These are phyloP conservation scores for Gaultheria prostrata DNA, from an alignment of 148 eudicot species.

Conservation along the genomic window DNA sequence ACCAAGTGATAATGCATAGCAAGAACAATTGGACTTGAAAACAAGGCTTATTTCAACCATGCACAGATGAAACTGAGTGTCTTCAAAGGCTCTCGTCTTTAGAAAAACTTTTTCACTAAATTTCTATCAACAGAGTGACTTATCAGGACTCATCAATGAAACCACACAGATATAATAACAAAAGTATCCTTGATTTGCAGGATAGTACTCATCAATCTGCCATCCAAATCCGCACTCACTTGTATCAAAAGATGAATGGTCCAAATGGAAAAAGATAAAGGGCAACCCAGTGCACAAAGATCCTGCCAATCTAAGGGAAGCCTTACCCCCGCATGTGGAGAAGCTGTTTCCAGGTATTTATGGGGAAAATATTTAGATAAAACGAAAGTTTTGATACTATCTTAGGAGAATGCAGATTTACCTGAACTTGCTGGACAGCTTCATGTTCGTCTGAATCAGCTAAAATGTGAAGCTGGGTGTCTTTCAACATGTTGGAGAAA, in stretches of 20 bases:
- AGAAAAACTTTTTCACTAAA: not conserved
- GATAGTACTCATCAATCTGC: not conserved
- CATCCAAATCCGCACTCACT: not conserved
- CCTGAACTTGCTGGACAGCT: conserved; percentile 97
- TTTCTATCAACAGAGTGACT: not conserved
- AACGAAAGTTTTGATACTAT: not conserved
- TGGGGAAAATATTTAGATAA: not conserved
- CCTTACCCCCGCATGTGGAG: not conserved
- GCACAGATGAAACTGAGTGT: not conserved
- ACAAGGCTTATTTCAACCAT: not conserved
- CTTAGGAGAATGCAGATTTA: conserved; percentile 17
- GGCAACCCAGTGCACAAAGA: not conserved
- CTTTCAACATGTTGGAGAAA: conserved; percentile 88
- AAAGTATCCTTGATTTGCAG: not conserved
- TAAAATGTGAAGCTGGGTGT: conserved; percentile 84
- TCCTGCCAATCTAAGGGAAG: not conserved
- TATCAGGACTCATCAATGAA: not conserved
- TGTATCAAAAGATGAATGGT: not conserved
- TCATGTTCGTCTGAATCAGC: conserved; percentile 97
- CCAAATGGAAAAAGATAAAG: not conserved
- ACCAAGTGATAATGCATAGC: not conserved
- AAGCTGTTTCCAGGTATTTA: not conserved
- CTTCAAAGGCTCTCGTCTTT: not conserved
- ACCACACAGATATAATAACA: not conserved
- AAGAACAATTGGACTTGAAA: not conserved